Conservation (phyloP, 2,329 filamentous ascomycete genomes). For the Zymoseptoria ardabiliae region DNA sequence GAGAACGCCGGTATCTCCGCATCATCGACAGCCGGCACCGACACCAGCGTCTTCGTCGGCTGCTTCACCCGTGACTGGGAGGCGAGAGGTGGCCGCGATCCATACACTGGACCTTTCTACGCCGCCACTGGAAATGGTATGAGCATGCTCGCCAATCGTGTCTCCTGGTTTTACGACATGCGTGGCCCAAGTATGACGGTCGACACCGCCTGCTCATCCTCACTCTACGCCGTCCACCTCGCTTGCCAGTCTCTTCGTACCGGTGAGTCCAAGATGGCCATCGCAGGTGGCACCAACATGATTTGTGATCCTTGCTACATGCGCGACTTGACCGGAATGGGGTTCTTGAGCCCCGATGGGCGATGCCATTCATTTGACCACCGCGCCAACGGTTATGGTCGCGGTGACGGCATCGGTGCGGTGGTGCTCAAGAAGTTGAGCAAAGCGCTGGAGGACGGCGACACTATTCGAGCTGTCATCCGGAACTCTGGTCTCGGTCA, state of each 20-base stretch:
- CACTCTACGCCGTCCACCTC: constrained; percentile 10
- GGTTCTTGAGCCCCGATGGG: constrained; percentile 29
- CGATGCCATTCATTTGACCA: constrained; percentile 23
- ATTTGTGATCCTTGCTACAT: constrained; percentile 6
- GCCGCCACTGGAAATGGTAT: constrained; percentile 8
- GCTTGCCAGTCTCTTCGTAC: constrained; percentile 8
- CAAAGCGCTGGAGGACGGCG: constrained; percentile 10
- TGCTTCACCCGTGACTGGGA: constrained; percentile 12
- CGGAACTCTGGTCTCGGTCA: constrained; percentile 29
- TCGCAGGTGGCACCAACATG: constrained; percentile 5
- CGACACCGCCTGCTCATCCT: constrained; percentile 9
- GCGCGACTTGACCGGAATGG: constrained; percentile 5
- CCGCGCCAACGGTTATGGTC: constrained; percentile 44
- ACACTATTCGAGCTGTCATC: constrained; percentile 30
- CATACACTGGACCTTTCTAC: constrained; percentile 13
- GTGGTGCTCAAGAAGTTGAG: constrained; percentile 43
- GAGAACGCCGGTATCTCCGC: constrained; percentile 9
- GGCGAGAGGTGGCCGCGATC: constrained; percentile 7
- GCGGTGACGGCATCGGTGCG: constrained; percentile 47
- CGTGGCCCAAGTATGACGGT: constrained; percentile 13
- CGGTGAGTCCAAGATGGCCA: constrained; percentile 6
- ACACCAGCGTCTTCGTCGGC: constrained; percentile 11
- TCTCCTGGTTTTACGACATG: constrained; percentile 14
- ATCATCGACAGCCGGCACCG: constrained; percentile 1
- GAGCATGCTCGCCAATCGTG: constrained; percentile 7